Percentiles rank a stretch among this genome's conserved stretches.
phyloP scores from a whole-genome alignment of 106 monocot species.

The Chionographis japonica region DNA sequence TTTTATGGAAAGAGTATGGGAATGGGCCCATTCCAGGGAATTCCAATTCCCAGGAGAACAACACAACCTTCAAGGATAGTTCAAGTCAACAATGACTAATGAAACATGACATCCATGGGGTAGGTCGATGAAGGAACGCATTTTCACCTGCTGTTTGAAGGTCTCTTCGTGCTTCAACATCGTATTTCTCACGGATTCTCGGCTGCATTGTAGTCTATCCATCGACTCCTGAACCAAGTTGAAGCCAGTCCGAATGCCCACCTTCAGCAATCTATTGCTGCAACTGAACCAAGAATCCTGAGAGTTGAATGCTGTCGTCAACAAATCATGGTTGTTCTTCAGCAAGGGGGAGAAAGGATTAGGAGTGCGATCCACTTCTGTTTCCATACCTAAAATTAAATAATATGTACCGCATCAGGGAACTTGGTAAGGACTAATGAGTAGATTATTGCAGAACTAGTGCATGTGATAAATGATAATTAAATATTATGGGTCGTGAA shows the following conservation, averaged over 20 bases:
- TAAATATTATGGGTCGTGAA: too few relatives aligned
- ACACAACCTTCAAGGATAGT: too few relatives aligned
- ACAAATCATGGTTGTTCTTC: not conserved
- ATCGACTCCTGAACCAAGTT: not conserved
- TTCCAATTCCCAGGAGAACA: too few relatives aligned
- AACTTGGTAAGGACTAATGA: too few relatives aligned
- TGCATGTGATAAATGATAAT: too few relatives aligned
- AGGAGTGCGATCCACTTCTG: not conserved
- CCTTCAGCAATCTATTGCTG: slow-evolving; percentile 2
- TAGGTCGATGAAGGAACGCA: too few relatives aligned
- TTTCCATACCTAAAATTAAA: slow-evolving; percentile 13
- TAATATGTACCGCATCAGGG: too few relatives aligned
- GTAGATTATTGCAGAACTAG: too few relatives aligned
- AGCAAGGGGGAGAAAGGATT: slow-evolving; percentile 3
- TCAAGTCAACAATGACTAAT: too few relatives aligned
- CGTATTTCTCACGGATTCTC: not conserved
- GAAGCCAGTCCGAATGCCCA: not conserved
- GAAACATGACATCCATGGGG: too few relatives aligned
- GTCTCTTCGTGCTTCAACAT: slow-evolving; percentile 16
- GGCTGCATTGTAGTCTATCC: slow-evolving; percentile 2
- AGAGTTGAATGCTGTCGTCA: not conserved
- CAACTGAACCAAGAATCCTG: not conserved
- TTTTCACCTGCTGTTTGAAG: slow-evolving; percentile 32
- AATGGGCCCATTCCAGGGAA: too few relatives aligned
- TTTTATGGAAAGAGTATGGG: too few relatives aligned